These are phyloP conservation scores for Cucumis cinereus DNA, from an alignment of 306 rosid genomes.

Conservation along the genomic window DNA sequence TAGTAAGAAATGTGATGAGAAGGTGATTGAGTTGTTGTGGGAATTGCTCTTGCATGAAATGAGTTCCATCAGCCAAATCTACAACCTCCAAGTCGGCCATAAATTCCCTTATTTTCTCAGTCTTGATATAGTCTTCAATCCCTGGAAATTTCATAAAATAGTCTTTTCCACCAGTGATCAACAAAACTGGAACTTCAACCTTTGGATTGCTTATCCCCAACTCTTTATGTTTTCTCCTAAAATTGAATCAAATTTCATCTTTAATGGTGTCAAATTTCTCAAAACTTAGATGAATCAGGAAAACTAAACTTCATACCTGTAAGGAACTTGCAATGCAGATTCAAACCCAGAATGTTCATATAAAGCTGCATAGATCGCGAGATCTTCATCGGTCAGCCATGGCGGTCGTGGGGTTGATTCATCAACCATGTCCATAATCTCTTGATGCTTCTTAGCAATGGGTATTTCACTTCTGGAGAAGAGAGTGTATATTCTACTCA, in stretches of 20 bases:
- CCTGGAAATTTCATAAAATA: slow-evolving; percentile 53
- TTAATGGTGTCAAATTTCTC: not conserved
- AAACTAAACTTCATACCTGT: slow-evolving; percentile 31
- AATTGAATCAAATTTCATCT: not conserved
- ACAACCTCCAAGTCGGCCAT: slow-evolving; percentile 43
- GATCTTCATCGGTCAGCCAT: slow-evolving; percentile 76
- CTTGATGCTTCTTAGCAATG: slow-evolving; percentile 51
- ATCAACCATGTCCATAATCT: slow-evolving; percentile 78
- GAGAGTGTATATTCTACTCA: slow-evolving; percentile 55
- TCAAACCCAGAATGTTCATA: slow-evolving; percentile 65
- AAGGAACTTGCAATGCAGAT: slow-evolving; percentile 62
- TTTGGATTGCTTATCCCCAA: slow-evolving; percentile 22
- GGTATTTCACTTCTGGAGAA: slow-evolving; percentile 63
- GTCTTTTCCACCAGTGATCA: slow-evolving; percentile 59
- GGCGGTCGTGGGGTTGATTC: slow-evolving; percentile 53
- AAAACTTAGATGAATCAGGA: not conserved
- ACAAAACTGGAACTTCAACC: slow-evolving; percentile 40
- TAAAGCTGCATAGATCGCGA: slow-evolving; percentile 38
- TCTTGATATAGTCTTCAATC: slow-evolving; percentile 39
- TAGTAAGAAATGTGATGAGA: slow-evolving; percentile 43
- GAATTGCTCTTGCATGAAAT: slow-evolving; percentile 72
- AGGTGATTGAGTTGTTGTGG: slow-evolving; percentile 50
- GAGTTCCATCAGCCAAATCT: slow-evolving; percentile 61
- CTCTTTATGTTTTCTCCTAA: slow-evolving; percentile 33
- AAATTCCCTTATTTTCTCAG: slow-evolving; percentile 36